Conservation (phyloP, 2,329 filamentous ascomycete species). For the Trichoderma cornu-damae region DNA sequence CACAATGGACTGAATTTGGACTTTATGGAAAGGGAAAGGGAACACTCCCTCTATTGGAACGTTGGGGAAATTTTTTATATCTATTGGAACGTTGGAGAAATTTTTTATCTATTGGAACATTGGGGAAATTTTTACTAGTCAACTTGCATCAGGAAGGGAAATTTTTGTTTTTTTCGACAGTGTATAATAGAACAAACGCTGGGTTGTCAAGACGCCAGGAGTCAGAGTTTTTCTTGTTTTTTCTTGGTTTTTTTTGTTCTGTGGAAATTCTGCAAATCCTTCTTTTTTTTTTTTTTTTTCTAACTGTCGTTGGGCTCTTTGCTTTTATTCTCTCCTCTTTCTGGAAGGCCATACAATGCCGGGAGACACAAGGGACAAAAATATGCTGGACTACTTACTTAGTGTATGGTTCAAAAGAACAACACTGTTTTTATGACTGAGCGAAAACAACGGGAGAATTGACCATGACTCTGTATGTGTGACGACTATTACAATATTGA, state of each 20-base stretch:
- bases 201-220: conserved; percentile 11
- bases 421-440: neutral
- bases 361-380: neutral
- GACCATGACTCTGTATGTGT: neutral
- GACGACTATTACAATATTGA: neutral
- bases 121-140: neutral
- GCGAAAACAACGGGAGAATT: neutral
- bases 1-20: neutral
- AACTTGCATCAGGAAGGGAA: conserved; percentile 9
- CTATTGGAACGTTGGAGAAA: neutral
- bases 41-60: neutral
- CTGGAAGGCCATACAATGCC: too few species aligned
- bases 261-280: neutral
- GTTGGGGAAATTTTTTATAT: neutral
- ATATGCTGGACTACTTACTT: neutral
- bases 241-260: neutral
- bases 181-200: conserved; percentile 19
- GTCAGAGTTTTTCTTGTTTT: conserved; percentile 9
- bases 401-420: neutral
- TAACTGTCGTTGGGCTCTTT: neutral
- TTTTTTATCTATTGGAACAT: neutral
- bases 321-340: neutral
- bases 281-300: neutral
- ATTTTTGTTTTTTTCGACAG: neutral
- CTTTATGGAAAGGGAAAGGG: neutral